Conservation (phyloP, 192 early-diverging fungal genomes). For the Umbelopsis vinacea region DNA sequence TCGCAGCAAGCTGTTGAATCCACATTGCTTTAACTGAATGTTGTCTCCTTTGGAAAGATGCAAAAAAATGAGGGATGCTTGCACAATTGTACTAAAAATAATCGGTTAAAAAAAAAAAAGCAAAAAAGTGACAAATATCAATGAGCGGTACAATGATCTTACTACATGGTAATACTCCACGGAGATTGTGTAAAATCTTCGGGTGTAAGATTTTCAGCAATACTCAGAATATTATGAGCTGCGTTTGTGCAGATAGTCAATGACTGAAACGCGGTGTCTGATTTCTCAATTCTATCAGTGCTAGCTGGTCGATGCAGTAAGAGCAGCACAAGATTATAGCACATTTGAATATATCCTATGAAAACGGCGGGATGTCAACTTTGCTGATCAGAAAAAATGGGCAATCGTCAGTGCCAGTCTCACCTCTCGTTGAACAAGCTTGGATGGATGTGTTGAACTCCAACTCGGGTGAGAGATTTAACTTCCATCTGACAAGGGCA, state of each 20-base stretch:
- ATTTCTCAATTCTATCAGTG: background rate
- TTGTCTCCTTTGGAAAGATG: slow-evolving; percentile 34
- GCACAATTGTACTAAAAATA: slow-evolving; percentile 32
- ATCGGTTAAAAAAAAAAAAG: background rate
- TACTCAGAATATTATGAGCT: slow-evolving; percentile 31
- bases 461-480: slow-evolving; percentile 21
- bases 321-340: slow-evolving; percentile 28
- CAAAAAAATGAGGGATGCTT: slow-evolving; percentile 41
- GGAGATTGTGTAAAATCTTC: slow-evolving; percentile 25
- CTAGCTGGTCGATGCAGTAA: slow-evolving; percentile 38
- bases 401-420: background rate
- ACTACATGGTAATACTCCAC: slow-evolving; percentile 43
- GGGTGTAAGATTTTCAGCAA: slow-evolving; percentile 24
- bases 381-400: background rate
- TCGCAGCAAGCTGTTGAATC: slow-evolving; percentile 10
- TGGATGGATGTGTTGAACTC: background rate
- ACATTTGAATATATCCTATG: slow-evolving; percentile 24
- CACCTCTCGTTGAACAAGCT: background rate
- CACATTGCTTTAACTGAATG: slow-evolving; percentile 11
- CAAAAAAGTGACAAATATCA: background rate
- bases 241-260: slow-evolving; percentile 29
- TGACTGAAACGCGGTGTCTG: slow-evolving; percentile 23
- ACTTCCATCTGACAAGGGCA: slow-evolving; percentile 33
- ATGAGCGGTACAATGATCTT: slow-evolving; percentile 2
- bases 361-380: background rate